Conservation (phyloP, 345 rosid species). For the Eucalyptus dawsonii region DNA sequence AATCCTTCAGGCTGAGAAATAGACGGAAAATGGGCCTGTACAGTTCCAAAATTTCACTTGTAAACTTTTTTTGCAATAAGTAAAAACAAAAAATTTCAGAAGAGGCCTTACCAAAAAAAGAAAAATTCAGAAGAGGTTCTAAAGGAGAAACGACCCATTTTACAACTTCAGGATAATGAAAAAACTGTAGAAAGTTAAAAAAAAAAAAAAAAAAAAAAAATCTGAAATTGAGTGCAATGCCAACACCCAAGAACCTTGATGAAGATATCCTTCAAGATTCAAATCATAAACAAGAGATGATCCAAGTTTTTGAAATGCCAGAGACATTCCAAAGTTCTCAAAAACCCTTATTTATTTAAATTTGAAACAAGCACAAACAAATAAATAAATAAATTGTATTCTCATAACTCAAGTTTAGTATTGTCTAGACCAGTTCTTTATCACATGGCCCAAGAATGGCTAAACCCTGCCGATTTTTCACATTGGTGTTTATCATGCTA, state of each 20-base stretch:
- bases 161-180: background rate
- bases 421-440: background rate
- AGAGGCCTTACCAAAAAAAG: background rate
- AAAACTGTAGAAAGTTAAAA: background rate
- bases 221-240: background rate
- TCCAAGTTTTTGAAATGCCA: background rate
- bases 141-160: background rate
- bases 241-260: background rate
- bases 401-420: background rate
- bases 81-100: background rate
- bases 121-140: background rate
- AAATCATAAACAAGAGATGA: background rate
- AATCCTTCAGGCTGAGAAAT: slow-evolving; percentile 82
- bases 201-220: background rate
- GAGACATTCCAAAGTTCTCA: background rate
- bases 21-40: slow-evolving; percentile 78
- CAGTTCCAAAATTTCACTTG: background rate
- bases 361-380: background rate
- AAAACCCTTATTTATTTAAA: background rate
- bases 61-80: background rate
- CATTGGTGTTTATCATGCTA: background rate
- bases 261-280: background rate
- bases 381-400: background rate
- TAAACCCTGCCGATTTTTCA: background rate
- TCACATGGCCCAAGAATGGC: background rate